phyloP scores from a whole-genome alignment of 495 filamentous ascomycete species.

The Penicillium arizonense region DNA sequence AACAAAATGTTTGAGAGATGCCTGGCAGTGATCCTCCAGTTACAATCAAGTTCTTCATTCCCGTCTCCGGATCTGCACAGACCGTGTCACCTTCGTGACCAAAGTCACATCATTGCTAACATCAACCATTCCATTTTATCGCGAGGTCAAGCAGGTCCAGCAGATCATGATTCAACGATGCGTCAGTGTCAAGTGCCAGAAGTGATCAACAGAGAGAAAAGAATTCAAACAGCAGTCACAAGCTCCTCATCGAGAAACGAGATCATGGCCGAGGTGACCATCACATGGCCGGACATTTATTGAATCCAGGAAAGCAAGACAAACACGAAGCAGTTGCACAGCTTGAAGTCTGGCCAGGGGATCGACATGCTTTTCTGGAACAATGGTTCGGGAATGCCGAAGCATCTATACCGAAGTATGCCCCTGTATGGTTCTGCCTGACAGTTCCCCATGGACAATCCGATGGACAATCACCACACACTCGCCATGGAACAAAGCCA shows the following conservation, averaged over 20 bases:
- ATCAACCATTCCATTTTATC: no score
- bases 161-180: neutral
- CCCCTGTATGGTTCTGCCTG: no score
- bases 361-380: neutral
- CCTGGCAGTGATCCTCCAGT: no score
- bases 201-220: neutral
- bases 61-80: no score
- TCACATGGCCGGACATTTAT: neutral
- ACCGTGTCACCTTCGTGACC: no score
- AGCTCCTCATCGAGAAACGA: neutral
- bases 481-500: no score
- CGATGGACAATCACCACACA: no score
- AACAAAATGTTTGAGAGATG: no score
- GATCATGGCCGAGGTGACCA: neutral
- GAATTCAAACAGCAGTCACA: neutral
- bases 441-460: no score
- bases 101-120: no score
- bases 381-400: neutral
- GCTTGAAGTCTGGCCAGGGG: neutral
- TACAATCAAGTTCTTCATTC: no score
- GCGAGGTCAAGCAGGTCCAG: neutral
- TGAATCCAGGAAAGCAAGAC: neutral
- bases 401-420: neutral
- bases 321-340: neutral
- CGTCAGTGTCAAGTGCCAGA: neutral